Evolutionary conservation across 495 filamentous ascomycete species (phyloP).

Genomic region (Cercophora scortea): DNA sequence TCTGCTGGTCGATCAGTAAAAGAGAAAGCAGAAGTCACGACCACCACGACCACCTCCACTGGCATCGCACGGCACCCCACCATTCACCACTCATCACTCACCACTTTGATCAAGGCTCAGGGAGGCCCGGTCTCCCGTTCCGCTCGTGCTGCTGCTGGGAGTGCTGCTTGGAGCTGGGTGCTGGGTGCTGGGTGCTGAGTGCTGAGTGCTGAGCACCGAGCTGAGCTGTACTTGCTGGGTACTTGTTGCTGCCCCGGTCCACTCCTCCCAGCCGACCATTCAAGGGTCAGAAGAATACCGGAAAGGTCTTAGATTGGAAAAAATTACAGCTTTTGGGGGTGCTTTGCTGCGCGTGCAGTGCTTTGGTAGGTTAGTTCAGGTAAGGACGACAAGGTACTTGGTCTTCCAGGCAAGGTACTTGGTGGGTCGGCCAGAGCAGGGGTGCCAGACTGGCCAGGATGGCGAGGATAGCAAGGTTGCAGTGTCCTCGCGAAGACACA

Average conservation of each 20-base stretch:
- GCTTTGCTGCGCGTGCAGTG: slow-evolving; percentile 2
- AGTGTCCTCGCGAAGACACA: slow-evolving; percentile 5
- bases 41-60: background rate
- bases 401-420: background rate
- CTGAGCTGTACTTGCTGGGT: slow-evolving; percentile 6
- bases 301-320: slow-evolving; percentile 22
- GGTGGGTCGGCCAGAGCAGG: background rate
- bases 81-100: too few relatives aligned
- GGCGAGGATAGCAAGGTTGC: slow-evolving; percentile 6
- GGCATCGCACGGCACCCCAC: too few relatives aligned
- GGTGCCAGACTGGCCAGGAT: background rate
- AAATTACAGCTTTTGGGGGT: slow-evolving; percentile 7
- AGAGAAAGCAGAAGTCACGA: slow-evolving; percentile 15
- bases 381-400: background rate
- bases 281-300: slow-evolving; percentile 20
- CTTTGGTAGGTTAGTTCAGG: slow-evolving; percentile 1
- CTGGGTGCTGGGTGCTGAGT: background rate
- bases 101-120: too few relatives aligned
- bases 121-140: slow-evolving; percentile 17
- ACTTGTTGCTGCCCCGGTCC: slow-evolving; percentile 12
- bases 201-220: too few relatives aligned
- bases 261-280: slow-evolving; percentile 17
- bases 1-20: slow-evolving; percentile 25
- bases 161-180: background rate
- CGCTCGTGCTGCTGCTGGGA: background rate